Evolutionary conservation across 1,284 basidiomycete species (phyloP).

Genomic region (Microbotryum silenes-acaulis): DNA sequence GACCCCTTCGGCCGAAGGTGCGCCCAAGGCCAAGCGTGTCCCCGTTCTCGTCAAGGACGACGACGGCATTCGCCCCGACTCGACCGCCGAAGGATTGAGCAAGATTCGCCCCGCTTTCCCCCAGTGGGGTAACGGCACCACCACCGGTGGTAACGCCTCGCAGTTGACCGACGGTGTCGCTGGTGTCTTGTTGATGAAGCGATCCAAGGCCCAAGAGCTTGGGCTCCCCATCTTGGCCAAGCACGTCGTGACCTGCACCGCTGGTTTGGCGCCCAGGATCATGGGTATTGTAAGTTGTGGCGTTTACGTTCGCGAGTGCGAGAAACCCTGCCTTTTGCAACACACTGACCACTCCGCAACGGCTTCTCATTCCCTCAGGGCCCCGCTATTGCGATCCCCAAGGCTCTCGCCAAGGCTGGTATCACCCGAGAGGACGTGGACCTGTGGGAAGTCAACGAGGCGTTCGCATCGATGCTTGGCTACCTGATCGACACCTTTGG

Average conservation of each 20-base stretch:
- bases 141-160: conserved; percentile 83
- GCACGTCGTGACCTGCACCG: conserved; percentile 64
- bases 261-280: conserved; percentile 48
- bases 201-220: conserved; percentile 70
- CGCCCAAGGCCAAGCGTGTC: conserved; percentile 49
- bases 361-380: conserved; percentile 7
- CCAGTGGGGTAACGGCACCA: conserved; percentile 68
- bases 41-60: conserved; percentile 59
- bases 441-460: conserved; percentile 37
- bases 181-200: conserved; percentile 75
- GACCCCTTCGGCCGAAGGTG: conserved; percentile 7
- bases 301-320: neutral
- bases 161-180: conserved; percentile 79
- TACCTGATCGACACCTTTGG: conserved; percentile 33
- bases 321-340: too few relatives aligned
- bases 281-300: conserved; percentile 50
- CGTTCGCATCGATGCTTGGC: conserved; percentile 26
- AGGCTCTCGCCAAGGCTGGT: conserved; percentile 39
- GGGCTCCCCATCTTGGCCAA: conserved; percentile 67
- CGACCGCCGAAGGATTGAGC: conserved; percentile 59
- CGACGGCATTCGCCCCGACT: conserved; percentile 72
- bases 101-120: conserved; percentile 76
- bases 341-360: neutral
- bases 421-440: conserved; percentile 40
- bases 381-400: conserved; percentile 34